Evolutionary conservation across 176 grass and related monocot genomes (phyloP).

Genomic region (Elymus sibiricus): DNA sequence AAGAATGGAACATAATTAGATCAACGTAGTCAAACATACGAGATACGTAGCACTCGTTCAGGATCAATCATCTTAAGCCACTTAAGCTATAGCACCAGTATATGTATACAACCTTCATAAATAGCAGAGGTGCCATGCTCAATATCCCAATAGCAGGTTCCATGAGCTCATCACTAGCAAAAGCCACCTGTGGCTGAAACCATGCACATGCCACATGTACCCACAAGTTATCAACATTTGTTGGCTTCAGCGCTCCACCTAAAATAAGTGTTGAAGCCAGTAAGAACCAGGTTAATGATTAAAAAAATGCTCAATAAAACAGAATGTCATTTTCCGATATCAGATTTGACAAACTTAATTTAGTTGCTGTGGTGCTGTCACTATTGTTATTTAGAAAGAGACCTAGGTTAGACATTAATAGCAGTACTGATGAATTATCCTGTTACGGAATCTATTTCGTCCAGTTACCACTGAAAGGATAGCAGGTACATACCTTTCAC

Average conservation of each 20-base stretch:
- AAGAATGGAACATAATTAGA: constrained; percentile 30
- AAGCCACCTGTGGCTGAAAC: constrained; percentile 98
- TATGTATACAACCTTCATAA: constrained; percentile 78
- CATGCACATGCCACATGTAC: constrained; percentile 96
- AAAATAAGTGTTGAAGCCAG: constrained; percentile 26
- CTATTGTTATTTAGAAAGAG: constrained; percentile 5
- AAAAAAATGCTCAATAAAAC: constrained; percentile 14
- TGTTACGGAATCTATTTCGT: background rate
- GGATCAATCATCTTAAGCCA: constrained; percentile 1
- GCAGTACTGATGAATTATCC: background rate
- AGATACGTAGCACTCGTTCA: background rate
- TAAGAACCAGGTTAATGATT: constrained; percentile 27
- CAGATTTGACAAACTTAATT: constrained; percentile 21
- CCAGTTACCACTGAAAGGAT: background rate
- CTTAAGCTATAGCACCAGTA: background rate
- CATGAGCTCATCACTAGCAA: constrained; percentile 94
- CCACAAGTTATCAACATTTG: constrained; percentile 83
- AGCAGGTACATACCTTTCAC: constrained; percentile 62
- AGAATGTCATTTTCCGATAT: background rate
- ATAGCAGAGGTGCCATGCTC: constrained; percentile 69
- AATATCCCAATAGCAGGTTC: constrained; percentile 96
- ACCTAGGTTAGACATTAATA: background rate
- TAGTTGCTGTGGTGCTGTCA: background rate
- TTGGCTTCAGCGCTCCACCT: constrained; percentile 97
- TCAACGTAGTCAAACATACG: constrained; percentile 1